Base-by-base conservation (phyloP, 768 basidiomycete genomes). In the Calocera cornea region DNA sequence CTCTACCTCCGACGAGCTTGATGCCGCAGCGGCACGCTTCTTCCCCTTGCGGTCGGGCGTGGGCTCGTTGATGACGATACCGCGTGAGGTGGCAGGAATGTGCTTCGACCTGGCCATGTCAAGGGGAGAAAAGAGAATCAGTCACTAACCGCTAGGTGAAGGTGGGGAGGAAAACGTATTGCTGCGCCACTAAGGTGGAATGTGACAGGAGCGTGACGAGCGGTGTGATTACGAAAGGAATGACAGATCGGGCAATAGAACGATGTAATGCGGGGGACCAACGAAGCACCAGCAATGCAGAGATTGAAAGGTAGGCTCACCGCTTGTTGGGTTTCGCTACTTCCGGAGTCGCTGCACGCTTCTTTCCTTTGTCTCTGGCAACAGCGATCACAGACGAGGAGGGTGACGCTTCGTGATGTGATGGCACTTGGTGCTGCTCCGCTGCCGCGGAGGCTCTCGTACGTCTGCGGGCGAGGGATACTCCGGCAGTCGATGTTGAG, bases 361-460 rank as follows among this genome's bases (percentile, higher is more conserved):
- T 60, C 54, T 60, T 60, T 16, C 54, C 54, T 33, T 60, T 60
- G 31, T 60, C 54, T 27, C 54, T 60, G 24, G 31, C 31, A 31
- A 60, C 54, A 2, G 54, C 54, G 31, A 60, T 27, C 8, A 33
- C 54, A 19, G 54, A 60, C 31, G 54, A 60, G 14, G 54, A 60
- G 10, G 54, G 54, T 7, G 54, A 60, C 31, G 54, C 24, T 22
- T 14, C 54, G 27, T 22, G 54, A 33, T 27, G 27, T 10, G 54
- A 22, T 16, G 11, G 54, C 11, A 22, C 54, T 60, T 29, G 31
- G 31, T 8, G 54, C 54, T 60, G 54, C 54, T 60, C 54, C 24
- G 54, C 54, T 60, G 54, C 54, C 54, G 31, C 54, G 24, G 54
- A 60, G 8, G 54, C 54, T 60, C 54, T 60, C 14, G 54, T 60